Percentiles rank a stretch among this genome's conserved stretches.
Conservation (phyloP, 75 land plant species). For the Pinus albicaulis region DNA sequence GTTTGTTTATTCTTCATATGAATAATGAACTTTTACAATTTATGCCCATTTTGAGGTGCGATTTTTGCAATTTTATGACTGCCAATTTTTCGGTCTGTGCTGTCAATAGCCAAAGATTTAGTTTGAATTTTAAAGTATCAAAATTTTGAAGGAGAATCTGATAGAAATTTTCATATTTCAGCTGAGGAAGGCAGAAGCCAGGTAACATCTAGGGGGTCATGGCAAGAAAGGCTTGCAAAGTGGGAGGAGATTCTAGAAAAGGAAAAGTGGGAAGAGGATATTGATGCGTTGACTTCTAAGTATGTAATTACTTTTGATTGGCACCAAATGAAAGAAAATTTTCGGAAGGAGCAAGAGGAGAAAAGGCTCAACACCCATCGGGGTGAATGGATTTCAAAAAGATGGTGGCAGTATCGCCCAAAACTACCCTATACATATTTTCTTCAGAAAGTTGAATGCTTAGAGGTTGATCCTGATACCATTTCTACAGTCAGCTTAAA, state of each 20-base stretch:
- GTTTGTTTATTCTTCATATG: no score
- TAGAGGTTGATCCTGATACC: slow-evolving; percentile 62
- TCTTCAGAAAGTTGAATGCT: slow-evolving; percentile 70
- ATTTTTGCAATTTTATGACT: background rate
- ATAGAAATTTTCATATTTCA: background rate
- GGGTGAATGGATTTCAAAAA: slow-evolving; percentile 80
- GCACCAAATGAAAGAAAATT: slow-evolving; percentile 68
- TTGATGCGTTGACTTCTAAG: slow-evolving; percentile 41
- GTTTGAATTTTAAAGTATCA: background rate
- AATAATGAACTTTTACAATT: no score
- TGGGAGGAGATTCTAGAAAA: slow-evolving; percentile 67
- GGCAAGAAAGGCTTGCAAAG: slow-evolving; percentile 76
- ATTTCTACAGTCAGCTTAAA: background rate
- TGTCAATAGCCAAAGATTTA: background rate
- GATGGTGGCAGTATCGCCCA: slow-evolving; percentile 98
- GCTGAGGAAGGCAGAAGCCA: slow-evolving; percentile 1
- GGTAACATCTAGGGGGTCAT: slow-evolving; percentile 27
- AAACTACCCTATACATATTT: slow-evolving; percentile 91
- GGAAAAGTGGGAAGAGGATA: slow-evolving; percentile 58
- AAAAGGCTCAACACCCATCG: slow-evolving; percentile 28
- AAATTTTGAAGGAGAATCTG: background rate
- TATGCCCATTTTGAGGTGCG: background rate
- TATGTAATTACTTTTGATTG: slow-evolving; percentile 71
- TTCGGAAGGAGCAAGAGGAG: slow-evolving; percentile 50
- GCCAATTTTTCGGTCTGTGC: background rate